Percentiles rank a stretch among this genome's conserved stretches.
Conservation (phyloP, 331 rosid species). For the Pyracantha coccinea region DNA sequence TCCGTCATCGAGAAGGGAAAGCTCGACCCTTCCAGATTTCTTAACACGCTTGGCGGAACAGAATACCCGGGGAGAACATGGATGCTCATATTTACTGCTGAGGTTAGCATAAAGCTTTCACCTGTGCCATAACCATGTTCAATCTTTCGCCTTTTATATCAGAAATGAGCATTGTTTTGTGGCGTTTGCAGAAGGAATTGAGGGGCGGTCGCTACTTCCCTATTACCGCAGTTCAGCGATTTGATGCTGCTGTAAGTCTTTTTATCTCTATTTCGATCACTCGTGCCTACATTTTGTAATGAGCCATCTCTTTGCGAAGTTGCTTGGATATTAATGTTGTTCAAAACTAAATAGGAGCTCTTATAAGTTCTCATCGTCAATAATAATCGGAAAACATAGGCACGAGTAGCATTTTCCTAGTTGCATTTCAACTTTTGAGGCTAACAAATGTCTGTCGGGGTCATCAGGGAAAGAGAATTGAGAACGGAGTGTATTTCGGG, state of each 20-base stretch:
- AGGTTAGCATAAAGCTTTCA: slow-evolving; percentile 34
- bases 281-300: not conserved
- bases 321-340: not conserved
- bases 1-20: slow-evolving; percentile 73
- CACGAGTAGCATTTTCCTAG: slow-evolving; percentile 7
- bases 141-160: not conserved
- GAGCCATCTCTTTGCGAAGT: not conserved
- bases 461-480: slow-evolving; percentile 78
- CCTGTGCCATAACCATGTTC: not conserved
- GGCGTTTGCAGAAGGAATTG: slow-evolving; percentile 50
- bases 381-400: not conserved
- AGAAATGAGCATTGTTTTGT: slow-evolving; percentile 1
- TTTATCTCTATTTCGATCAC: not conserved
- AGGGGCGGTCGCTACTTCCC: slow-evolving; percentile 76
- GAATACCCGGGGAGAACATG: slow-evolving; percentile 91
- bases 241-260: slow-evolving; percentile 82
- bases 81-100: slow-evolving; percentile 89
- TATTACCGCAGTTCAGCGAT: slow-evolving; percentile 84
- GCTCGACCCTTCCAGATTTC: slow-evolving; percentile 62
- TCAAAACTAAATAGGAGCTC: not conserved
- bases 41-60: slow-evolving; percentile 68
- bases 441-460: slow-evolving; percentile 14
- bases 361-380: not conserved
- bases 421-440: slow-evolving; percentile 14
- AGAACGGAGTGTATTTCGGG: slow-evolving; percentile 83